Conservation (phyloP, 768 basidiomycete species). For the Stropharia rugosoannulata region DNA sequence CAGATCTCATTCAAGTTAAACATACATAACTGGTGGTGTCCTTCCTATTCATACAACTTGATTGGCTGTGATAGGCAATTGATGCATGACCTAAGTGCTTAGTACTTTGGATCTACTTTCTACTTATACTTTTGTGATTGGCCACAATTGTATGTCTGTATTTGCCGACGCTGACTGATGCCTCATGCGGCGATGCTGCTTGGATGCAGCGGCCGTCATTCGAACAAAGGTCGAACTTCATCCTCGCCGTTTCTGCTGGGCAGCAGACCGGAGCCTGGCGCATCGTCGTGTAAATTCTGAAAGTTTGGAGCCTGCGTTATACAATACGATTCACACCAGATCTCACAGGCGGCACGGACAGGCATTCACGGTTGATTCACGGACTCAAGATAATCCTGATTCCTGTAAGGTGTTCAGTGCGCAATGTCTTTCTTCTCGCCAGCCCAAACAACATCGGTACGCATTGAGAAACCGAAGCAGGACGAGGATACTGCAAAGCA, state of each 20-base stretch:
- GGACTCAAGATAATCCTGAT: neutral
- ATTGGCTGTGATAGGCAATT: neutral
- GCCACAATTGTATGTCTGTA: too few species aligned
- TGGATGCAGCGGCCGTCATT: too few species aligned
- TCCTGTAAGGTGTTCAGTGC: neutral
- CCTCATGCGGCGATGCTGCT: too few species aligned
- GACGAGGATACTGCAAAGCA: conserved; percentile 32
- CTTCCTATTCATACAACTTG: too few species aligned
- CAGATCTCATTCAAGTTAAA: too few species aligned
- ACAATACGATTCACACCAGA: neutral
- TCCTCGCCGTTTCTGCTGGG: conserved; percentile 26
- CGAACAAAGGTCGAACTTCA: too few species aligned
- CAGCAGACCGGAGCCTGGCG: conserved; percentile 21
- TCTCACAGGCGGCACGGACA: neutral
- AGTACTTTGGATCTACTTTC: too few species aligned
- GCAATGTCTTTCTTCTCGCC: conserved; percentile 71
- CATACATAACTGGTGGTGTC: too few species aligned
- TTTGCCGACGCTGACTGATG: too few species aligned
- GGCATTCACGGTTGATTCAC: too few species aligned
- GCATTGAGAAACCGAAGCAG: conserved; percentile 64
- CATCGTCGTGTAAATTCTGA: neutral
- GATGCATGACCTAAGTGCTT: too few species aligned
- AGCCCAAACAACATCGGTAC: conserved; percentile 65
- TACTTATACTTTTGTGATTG: too few species aligned
- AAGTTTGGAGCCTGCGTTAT: neutral